A percentile compares a stretch with the other conserved stretches of the same genome.
Conservation (phyloP, 768 basidiomycete genomes). For the Termitomyces sp. region DNA sequence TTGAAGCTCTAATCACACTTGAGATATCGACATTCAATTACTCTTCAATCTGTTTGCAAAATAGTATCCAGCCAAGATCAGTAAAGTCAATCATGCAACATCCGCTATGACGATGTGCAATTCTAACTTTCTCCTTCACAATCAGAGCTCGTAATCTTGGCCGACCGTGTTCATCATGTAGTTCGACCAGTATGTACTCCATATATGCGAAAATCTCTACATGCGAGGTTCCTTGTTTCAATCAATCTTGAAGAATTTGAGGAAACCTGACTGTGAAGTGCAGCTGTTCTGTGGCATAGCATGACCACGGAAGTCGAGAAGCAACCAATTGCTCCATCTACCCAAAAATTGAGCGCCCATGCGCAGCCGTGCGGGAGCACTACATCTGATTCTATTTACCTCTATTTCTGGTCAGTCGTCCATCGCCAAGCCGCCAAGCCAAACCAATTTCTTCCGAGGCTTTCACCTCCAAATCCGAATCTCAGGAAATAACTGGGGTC, state of each 20-base stretch:
- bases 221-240: not conserved
- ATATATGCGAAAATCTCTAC: not conserved
- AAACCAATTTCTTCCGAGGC: not conserved
- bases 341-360: not conserved
- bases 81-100: too few relatives aligned
- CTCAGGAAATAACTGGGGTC: not conserved
- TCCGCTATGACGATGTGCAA: too few relatives aligned
- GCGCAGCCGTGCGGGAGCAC: not conserved
- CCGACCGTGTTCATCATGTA: not conserved
- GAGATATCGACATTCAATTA: too few relatives aligned
- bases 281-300: not conserved
- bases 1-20: too few relatives aligned
- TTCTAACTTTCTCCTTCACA: not conserved
- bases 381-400: not conserved
- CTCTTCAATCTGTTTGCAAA: too few relatives aligned
- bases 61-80: too few relatives aligned
- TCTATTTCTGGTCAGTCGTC: not conserved
- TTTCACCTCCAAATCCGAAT: not conserved
- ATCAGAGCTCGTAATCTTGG: not conserved
- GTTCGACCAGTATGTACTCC: not conserved
- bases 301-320: not conserved
- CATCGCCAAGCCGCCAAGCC: slow-evolving; percentile 7
- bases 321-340: not conserved
- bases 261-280: not conserved
- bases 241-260: too few relatives aligned